Conservation (phyloP, 2,329 filamentous ascomycete genomes). For the Shiraia sp. region DNA sequence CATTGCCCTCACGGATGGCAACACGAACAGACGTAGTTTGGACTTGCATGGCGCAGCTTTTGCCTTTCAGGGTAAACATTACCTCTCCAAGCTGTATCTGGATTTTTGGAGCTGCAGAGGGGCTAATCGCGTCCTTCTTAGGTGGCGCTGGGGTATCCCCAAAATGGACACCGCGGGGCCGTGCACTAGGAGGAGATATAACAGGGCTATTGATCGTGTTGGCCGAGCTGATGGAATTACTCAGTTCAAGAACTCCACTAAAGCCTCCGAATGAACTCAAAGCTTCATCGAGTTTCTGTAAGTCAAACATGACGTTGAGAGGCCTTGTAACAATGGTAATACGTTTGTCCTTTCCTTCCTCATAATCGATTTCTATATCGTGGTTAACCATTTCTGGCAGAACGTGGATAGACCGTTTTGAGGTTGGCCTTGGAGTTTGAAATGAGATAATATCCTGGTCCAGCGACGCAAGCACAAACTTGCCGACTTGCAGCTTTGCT, state of each 20-base stretch:
- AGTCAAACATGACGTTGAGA: slow-evolving; percentile 73
- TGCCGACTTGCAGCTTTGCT: slow-evolving; percentile 41
- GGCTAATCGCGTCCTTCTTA: slow-evolving; percentile 13
- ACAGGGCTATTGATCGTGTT: slow-evolving; percentile 53
- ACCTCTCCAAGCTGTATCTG: slow-evolving; percentile 78
- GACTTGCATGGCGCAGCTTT: slow-evolving; percentile 72
- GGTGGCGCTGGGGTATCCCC: slow-evolving; percentile 49
- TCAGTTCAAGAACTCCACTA: slow-evolving; percentile 87
- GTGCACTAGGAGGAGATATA: slow-evolving; percentile 31
- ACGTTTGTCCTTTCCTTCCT: slow-evolving; percentile 34
- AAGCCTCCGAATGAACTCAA: slow-evolving; percentile 88
- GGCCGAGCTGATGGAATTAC: slow-evolving; percentile 78
- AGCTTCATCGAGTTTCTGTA: slow-evolving; percentile 81
- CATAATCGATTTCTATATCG: slow-evolving; percentile 40
- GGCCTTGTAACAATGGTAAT: slow-evolving; percentile 76
- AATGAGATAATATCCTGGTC: slow-evolving; percentile 58
- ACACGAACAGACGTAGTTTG: slow-evolving; percentile 83
- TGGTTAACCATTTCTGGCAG: slow-evolving; percentile 28
- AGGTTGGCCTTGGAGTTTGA: slow-evolving; percentile 36
- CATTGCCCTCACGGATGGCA: slow-evolving; percentile 71
- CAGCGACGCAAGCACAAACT: slow-evolving; percentile 53
- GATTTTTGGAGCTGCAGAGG: slow-evolving; percentile 59
- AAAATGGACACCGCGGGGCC: slow-evolving; percentile 61
- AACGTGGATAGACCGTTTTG: slow-evolving; percentile 25
- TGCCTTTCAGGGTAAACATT: slow-evolving; percentile 75